Percentiles rank a stretch among this genome's conserved stretches.
These are phyloP conservation scores for Cryptosporidium parvum DNA, from an alignment of 169 alveolate genomes.

Conservation along the genomic window DNA sequence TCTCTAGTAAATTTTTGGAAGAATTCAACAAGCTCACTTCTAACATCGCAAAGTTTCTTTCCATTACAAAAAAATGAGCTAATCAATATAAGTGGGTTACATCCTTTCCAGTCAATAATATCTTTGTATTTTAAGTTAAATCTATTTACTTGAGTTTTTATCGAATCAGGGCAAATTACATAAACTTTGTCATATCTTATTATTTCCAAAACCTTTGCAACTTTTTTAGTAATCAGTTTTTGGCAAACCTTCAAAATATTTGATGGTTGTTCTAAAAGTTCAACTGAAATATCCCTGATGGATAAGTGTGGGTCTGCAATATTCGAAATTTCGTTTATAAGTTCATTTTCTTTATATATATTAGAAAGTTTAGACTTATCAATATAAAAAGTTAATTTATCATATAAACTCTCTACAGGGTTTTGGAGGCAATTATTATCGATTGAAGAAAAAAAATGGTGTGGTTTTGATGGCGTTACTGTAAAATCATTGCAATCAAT, in stretches of 20 bases:
- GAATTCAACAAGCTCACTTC: constrained; percentile 28
- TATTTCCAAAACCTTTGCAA: constrained; percentile 21
- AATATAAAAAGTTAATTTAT: constrained; percentile 28
- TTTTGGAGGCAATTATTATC: not conserved
- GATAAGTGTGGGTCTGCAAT: constrained; percentile 60
- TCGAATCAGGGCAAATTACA: not conserved
- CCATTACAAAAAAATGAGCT: constrained; percentile 71
- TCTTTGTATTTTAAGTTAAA: constrained; percentile 12
- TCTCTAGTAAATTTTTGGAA: not conserved
- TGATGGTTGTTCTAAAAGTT: constrained; percentile 50
- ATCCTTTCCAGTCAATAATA: constrained; percentile 52
- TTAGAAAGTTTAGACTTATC: constrained; percentile 26
- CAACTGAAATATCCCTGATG: constrained; percentile 48
- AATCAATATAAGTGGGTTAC: constrained; percentile 28
- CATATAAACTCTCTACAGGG: not conserved
- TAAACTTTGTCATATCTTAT: constrained; percentile 28
- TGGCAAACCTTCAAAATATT: constrained; percentile 14
- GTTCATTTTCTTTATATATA: constrained; percentile 14
- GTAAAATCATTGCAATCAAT: constrained; percentile 5
- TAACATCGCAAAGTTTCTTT: constrained; percentile 9
- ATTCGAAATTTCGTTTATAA: constrained; percentile 12
- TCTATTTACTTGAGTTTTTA: not conserved
- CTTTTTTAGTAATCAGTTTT: not conserved
- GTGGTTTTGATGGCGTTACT: not conserved
- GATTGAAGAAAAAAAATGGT: not conserved